These are phyloP conservation scores for Daldinia concentrica DNA, from an alignment of 495 filamentous ascomycete species.

Conservation along the genomic window DNA sequence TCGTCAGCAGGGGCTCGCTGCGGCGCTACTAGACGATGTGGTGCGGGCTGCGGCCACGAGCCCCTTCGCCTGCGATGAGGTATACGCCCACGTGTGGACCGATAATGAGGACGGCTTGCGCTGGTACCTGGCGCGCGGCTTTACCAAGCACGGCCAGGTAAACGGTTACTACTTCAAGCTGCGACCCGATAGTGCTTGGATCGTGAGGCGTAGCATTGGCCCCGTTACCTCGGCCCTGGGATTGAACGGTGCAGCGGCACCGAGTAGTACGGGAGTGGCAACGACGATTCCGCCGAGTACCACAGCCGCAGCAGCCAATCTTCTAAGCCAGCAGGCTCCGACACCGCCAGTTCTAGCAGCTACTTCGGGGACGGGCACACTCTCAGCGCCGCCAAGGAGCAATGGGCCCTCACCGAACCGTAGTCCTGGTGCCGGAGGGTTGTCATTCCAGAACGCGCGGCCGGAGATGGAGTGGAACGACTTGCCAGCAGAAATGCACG, in stretches of 20 bases:
- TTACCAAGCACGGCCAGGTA: slow-evolving; percentile 63
- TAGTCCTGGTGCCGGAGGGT: slow-evolving; percentile 31
- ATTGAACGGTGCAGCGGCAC: background rate
- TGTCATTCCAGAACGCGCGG: slow-evolving; percentile 62
- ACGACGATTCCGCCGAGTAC: slow-evolving; percentile 22
- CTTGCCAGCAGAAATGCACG: slow-evolving; percentile 61
- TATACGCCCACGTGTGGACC: slow-evolving; percentile 94
- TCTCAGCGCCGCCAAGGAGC: slow-evolving; percentile 21
- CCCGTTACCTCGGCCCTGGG: background rate
- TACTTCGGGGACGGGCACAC: background rate
- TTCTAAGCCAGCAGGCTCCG: slow-evolving; percentile 24
- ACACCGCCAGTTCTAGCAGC: background rate
- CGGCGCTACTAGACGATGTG: slow-evolving; percentile 71
- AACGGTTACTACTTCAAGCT: slow-evolving; percentile 86
- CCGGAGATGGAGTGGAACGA: slow-evolving; percentile 68
- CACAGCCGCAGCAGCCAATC: slow-evolving; percentile 49
- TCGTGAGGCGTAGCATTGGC: slow-evolving; percentile 65
- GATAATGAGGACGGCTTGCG: slow-evolving; percentile 83
- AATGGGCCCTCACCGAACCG: slow-evolving; percentile 31
- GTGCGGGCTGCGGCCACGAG: slow-evolving; percentile 53
- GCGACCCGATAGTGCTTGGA: slow-evolving; percentile 79
- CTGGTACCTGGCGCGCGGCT: slow-evolving; percentile 90
- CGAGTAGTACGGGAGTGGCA: background rate
- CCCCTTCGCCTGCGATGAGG: slow-evolving; percentile 49
- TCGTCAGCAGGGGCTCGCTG: slow-evolving; percentile 79